Conservation (phyloP, 2,329 filamentous ascomycete genomes). For the Ascochyta lentis region DNA sequence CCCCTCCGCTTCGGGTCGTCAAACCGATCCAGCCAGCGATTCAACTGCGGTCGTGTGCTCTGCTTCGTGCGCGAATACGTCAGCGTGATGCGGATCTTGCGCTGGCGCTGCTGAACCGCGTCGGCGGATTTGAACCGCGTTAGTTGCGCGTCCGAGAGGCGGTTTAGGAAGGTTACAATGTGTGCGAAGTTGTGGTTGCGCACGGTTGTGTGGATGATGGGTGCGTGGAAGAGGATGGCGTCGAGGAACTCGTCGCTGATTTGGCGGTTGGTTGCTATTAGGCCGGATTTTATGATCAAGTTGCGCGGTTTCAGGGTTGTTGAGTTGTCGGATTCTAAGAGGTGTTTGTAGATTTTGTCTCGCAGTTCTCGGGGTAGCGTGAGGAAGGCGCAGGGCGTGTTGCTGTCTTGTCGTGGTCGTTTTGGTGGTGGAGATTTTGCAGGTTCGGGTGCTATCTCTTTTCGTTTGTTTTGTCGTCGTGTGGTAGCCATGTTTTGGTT, state of each 20-base stretch:
- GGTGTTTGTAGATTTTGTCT: constrained; percentile 27
- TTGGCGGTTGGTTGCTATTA: constrained; percentile 20
- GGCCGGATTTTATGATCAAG: constrained; percentile 19
- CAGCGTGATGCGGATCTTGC: constrained; percentile 5
- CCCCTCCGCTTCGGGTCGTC: constrained; percentile 15
- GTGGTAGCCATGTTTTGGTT: neutral
- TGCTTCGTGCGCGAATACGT: constrained; percentile 10
- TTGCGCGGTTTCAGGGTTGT: constrained; percentile 12
- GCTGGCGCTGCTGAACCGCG: neutral
- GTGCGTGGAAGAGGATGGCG: constrained; percentile 21
- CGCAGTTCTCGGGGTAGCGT: constrained; percentile 25
- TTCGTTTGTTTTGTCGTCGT: neutral
- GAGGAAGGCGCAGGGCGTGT: constrained; percentile 13
- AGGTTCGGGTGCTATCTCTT: neutral
- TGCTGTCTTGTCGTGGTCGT: neutral
- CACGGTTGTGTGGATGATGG: constrained; percentile 19
- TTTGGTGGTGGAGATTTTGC: neutral
- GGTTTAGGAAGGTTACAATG: constrained; percentile 25
- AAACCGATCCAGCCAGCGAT: constrained; percentile 20
- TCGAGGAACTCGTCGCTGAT: constrained; percentile 22
- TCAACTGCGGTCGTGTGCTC: constrained; percentile 15
- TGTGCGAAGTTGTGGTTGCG: constrained; percentile 27
- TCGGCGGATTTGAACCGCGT: neutral
- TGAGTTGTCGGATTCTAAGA: constrained; percentile 8
- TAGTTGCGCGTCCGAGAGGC: constrained; percentile 21